phyloP scores from a whole-genome alignment of 768 basidiomycete genomes.

The Erythrobasidium yunnanense region DNA sequence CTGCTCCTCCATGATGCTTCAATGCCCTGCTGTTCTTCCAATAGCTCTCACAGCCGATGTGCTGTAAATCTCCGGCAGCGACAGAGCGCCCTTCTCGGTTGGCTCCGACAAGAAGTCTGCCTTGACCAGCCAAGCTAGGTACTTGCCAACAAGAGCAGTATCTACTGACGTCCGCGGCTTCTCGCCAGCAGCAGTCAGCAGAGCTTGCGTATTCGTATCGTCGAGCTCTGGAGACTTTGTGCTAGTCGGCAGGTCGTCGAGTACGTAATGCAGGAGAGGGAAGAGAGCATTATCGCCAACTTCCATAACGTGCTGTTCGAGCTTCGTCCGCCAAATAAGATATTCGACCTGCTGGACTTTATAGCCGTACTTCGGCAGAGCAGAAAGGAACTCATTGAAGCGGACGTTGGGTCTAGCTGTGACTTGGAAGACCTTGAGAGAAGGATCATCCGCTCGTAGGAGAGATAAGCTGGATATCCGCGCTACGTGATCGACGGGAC shows the following conservation, averaged over 20 bases:
- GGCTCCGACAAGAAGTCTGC: conserved; percentile 58
- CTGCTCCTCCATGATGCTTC: too few species aligned
- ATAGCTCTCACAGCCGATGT: conserved; percentile 8
- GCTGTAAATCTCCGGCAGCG: conserved; percentile 21
- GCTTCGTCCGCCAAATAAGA: conserved; percentile 73
- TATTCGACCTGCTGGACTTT: conserved; percentile 69
- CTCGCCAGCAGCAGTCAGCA: conserved; percentile 49
- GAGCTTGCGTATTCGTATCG: conserved; percentile 64
- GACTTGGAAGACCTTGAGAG: conserved; percentile 63
- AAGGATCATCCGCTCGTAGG: conserved; percentile 46
- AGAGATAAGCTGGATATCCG: conserved; percentile 65
- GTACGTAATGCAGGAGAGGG: conserved; percentile 89
- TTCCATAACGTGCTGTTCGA: conserved; percentile 91
- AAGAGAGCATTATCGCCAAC: conserved; percentile 92
- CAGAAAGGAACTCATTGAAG: conserved; percentile 72
- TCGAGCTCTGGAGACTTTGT: conserved; percentile 87
- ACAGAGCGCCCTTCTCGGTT: not conserved
- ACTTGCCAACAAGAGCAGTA: conserved; percentile 65
- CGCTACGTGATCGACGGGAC: conserved; percentile 93
- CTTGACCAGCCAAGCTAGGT: conserved; percentile 81
- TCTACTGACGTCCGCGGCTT: conserved; percentile 54
- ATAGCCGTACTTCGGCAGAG: conserved; percentile 70
- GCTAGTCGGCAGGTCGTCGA: conserved; percentile 92
- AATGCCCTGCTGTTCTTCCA: conserved; percentile 17
- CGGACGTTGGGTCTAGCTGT: conserved; percentile 75